Evolutionary conservation across 1,284 basidiomycete genomes (phyloP).

Genomic region (Filobasidium uniguttulatum): DNA sequence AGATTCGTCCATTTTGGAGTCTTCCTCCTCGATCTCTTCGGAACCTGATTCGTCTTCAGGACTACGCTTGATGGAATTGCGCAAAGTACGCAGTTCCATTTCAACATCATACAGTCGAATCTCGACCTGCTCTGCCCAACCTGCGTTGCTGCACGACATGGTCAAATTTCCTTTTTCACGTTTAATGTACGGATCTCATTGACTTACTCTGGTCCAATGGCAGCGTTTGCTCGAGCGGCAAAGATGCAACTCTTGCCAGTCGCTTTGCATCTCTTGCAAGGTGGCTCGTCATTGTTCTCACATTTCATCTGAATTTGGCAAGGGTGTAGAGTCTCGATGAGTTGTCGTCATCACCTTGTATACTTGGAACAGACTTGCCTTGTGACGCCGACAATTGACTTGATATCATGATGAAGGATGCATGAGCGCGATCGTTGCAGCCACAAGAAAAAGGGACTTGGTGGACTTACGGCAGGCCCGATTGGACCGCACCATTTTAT

Average conservation of each 20-base stretch:
- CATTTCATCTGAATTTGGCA: slow-evolving; percentile 6
- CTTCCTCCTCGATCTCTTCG: no score
- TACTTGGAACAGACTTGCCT: neutral
- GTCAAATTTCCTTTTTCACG: no score
- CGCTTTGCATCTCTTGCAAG: slow-evolving; percentile 1
- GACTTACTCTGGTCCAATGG: neutral
- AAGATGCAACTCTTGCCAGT: neutral
- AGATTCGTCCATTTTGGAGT: no score
- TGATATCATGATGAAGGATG: neutral
- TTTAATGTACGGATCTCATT: no score
- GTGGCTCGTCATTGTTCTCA: slow-evolving; percentile 2
- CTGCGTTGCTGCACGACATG: neutral
- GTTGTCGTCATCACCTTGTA: neutral
- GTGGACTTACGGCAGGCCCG: neutral
- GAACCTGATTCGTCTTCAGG: no score
- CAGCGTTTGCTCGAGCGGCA: neutral
- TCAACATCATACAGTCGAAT: neutral
- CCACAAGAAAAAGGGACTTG: no score
- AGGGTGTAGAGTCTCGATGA: neutral
- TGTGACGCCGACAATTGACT: slow-evolving; percentile 1
- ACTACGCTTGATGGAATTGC: no score
- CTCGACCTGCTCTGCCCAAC: slow-evolving; percentile 2
- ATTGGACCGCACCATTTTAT: neutral
- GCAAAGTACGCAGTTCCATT: neutral
- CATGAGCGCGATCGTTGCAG: neutral